phyloP scores from a whole-genome alignment of 2,329 filamentous ascomycete genomes.

The Fusarium miscanthi region DNA sequence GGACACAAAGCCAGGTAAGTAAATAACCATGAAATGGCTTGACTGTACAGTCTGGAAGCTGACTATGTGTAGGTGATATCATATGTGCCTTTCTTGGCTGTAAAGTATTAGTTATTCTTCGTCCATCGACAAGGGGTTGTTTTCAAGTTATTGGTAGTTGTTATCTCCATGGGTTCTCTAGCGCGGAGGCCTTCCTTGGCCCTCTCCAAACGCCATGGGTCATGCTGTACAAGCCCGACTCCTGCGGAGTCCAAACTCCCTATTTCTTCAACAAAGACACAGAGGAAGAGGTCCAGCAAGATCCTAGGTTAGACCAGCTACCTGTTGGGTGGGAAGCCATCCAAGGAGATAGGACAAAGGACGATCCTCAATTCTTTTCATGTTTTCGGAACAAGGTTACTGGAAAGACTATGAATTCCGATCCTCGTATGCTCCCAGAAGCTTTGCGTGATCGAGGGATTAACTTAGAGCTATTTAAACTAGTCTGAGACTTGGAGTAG shows the following conservation, averaged over 20 bases:
- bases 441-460: background rate
- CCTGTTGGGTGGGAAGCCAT: background rate
- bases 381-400: background rate
- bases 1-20: background rate
- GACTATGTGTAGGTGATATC: background rate
- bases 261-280: background rate
- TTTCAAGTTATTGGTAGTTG: background rate
- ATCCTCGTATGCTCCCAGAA: background rate
- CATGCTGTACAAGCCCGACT: background rate
- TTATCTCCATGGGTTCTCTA: background rate
- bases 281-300: background rate
- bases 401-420: background rate
- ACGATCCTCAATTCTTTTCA: background rate
- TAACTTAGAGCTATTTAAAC: background rate
- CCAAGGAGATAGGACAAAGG: background rate
- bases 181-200: background rate
- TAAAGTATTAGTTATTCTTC: background rate
- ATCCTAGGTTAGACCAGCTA: background rate
- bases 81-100: background rate
- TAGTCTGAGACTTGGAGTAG: background rate
- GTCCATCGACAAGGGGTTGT: background rate
- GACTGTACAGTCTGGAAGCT: background rate
- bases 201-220: background rate
- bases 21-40: background rate
- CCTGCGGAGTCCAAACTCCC: background rate